phyloP scores from a whole-genome alignment of 208 protist species.

The Trypanosoma congolense region DNA sequence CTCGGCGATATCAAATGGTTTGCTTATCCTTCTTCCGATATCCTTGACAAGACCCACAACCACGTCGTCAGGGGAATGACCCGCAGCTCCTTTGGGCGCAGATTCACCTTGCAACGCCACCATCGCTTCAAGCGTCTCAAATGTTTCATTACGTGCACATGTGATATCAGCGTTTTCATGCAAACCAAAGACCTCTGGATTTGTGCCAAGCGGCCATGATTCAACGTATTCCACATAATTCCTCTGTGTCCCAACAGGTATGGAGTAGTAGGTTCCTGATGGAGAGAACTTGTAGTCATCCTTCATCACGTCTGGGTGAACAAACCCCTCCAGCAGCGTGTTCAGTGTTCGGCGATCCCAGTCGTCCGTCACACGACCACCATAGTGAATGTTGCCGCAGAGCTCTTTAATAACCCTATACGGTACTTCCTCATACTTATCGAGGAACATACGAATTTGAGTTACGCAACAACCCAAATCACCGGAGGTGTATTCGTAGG shows the following conservation, averaged over 20 bases:
- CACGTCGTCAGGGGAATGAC: constrained; percentile 76
- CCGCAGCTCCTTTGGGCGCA: constrained; percentile 23
- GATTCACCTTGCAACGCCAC: constrained; percentile 71
- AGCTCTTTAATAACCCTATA: constrained; percentile 96
- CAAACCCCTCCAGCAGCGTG: constrained; percentile 92
- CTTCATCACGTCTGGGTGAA: constrained; percentile 85
- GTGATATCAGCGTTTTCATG: constrained; percentile 98
- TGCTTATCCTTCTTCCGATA: constrained; percentile 75
- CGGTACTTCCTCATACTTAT: constrained; percentile 95
- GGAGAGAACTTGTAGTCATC: constrained; percentile 89
- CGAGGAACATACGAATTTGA: constrained; percentile 94
- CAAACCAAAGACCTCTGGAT: constrained; percentile 95
- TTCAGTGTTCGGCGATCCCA: constrained; percentile 95
- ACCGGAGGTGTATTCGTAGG: constrained; percentile 97
- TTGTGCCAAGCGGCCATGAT: constrained; percentile 91
- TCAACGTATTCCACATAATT: constrained; percentile 90
- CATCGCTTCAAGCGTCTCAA: constrained; percentile 86
- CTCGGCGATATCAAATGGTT: constrained; percentile 81
- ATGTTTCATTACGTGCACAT: constrained; percentile 90
- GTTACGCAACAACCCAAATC: constrained; percentile 93
- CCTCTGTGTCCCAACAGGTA: constrained; percentile 64
- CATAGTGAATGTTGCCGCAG: constrained; percentile 98
- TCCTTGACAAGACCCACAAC: constrained; percentile 70
- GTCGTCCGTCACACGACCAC: constrained; percentile 97
- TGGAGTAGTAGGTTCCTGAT: constrained; percentile 78